Conservation (phyloP, 2,329 filamentous ascomycete species). For the Colletotrichum tanaceti region DNA sequence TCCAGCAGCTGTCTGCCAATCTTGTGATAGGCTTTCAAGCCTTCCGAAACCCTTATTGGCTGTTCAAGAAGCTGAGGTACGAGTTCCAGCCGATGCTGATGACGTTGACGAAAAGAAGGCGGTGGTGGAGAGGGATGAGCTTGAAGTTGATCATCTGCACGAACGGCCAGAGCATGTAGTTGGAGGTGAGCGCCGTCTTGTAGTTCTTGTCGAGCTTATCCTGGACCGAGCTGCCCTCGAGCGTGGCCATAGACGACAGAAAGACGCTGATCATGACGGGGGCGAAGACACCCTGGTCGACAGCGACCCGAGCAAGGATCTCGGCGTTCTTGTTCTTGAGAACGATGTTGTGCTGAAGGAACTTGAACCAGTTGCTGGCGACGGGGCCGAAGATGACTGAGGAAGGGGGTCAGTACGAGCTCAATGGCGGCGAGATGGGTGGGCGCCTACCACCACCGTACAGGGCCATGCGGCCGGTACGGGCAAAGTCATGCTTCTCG, state of each 20-base stretch:
- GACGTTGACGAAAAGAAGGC: slow-evolving; percentile 87
- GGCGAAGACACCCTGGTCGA: slow-evolving; percentile 86
- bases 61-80: slow-evolving; percentile 72
- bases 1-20: neutral
- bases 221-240: slow-evolving; percentile 72
- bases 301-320: slow-evolving; percentile 81
- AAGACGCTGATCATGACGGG: slow-evolving; percentile 86
- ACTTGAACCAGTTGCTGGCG: slow-evolving; percentile 86
- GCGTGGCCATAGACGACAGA: slow-evolving; percentile 83
- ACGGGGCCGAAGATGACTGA: slow-evolving; percentile 85
- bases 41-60: slow-evolving; percentile 47
- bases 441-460: slow-evolving; percentile 76
- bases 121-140: slow-evolving; percentile 83
- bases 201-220: slow-evolving; percentile 82
- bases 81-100: slow-evolving; percentile 77
- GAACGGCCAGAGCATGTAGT: slow-evolving; percentile 88
- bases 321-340: slow-evolving; percentile 75
- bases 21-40: neutral
- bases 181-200: slow-evolving; percentile 77
- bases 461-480: slow-evolving; percentile 81
- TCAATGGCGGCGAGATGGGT: neutral
- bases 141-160: slow-evolving; percentile 91
- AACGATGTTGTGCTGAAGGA: slow-evolving; percentile 77
- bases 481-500: slow-evolving; percentile 77
- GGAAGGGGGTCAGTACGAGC: slow-evolving; percentile 10